Evolutionary conservation across 176 grass and related monocot species (phyloP).

Genomic region (Aegilops bicornis): DNA sequence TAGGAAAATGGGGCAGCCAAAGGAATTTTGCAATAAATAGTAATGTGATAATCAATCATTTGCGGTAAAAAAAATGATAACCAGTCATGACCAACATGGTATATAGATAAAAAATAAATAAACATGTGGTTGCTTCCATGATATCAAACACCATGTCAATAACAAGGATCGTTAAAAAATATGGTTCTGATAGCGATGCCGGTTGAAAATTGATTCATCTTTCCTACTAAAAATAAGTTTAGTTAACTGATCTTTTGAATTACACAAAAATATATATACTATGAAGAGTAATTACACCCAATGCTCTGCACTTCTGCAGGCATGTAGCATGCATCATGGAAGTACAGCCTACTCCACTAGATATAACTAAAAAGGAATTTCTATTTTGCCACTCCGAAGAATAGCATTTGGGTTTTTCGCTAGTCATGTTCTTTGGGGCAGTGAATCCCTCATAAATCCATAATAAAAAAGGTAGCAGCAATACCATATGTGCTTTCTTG

Average conservation of each 20-base stretch:
- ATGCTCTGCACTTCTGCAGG: not conserved
- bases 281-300: not conserved
- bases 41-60: constrained; percentile 15
- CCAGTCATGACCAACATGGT: not conserved
- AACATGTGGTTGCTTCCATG: not conserved
- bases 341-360: not conserved
- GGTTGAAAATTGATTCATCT: constrained; percentile 18
- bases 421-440: not conserved
- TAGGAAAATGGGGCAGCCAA: not conserved
- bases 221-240: constrained; percentile 1
- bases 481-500: not conserved
- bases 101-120: constrained; percentile 9
- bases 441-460: not conserved
- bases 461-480: not conserved
- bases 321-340: not conserved
- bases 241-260: not conserved
- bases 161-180: not conserved
- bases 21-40: not conserved
- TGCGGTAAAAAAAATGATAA: not conserved
- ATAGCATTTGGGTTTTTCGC: not conserved
- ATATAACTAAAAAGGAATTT: not conserved
- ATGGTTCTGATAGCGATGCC: not conserved
- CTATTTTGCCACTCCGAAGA: not conserved
- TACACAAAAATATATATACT: not conserved
- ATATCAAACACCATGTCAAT: constrained; percentile 8